Evolutionary conservation across 257 asterid genomes (phyloP), one percentile per base, ranked within the genome.

Genomic region (Solanum lycopersicoides): DNA sequence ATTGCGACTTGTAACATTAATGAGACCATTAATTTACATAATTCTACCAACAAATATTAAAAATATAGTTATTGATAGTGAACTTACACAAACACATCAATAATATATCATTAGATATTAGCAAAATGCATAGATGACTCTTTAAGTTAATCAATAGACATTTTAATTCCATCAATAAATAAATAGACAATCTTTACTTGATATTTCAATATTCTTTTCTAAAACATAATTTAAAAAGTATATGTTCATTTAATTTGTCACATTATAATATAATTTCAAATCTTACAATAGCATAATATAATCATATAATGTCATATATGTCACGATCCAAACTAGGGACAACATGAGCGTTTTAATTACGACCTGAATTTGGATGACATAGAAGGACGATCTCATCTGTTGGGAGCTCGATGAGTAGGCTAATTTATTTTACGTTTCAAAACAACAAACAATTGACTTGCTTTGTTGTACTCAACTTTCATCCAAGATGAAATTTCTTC

Each of bases 391-490:
- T 53, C 63, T 53, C 63, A 53, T 56, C 1, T 20, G 1, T 56
- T 56, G 65, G 5, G 4, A 56, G 4, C 12, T 2, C 12, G 12
- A 59, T 8, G 66, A 59, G 66, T 59, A 8, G 66, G 66, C 66
- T 21, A 59, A 59, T 8, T 59, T 63, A 63, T 63, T 63, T 71
- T 53, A 34, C 30, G 45, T 37, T 37, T 73, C 82, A 90, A 87
- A 72, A 84, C 90, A 69, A 84, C 12, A 42, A 90, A 86, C 45
- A 91, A 25, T 16, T 90, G 90, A 13, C 83, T 63, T 12, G 83
- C 75, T 44, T 42, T 23, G 18, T 28, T 30, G 79, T 75, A 23
- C 34, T 34, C 35, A 7, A 84, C 71, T 25, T 86, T 86, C 34
- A 90, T 30, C 3, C 44, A 21, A 2, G 37, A 7, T 6, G 89